These are phyloP conservation scores for Fusarium tupiense DNA, from an alignment of 2,329 filamentous ascomycete genomes.

Conservation along the genomic window DNA sequence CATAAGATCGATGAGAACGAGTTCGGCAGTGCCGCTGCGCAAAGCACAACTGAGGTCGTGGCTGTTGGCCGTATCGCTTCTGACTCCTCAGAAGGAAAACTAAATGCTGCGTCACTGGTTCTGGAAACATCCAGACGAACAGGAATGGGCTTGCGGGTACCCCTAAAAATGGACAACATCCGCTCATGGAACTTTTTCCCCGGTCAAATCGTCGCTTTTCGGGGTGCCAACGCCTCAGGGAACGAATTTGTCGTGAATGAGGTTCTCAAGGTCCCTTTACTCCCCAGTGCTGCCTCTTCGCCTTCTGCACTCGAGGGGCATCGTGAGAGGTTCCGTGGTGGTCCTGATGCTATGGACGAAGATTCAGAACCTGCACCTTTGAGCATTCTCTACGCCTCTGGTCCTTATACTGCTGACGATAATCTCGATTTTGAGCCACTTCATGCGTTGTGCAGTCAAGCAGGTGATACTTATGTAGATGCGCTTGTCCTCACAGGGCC, in stretches of 20 bases:
- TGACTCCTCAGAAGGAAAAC: conserved; percentile 84
- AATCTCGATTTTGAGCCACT: conserved; percentile 92
- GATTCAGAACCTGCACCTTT: conserved; percentile 68
- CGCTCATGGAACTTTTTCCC: conserved; percentile 86
- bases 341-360: conserved; percentile 69
- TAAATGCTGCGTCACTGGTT: conserved; percentile 86
- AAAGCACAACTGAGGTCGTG: conserved; percentile 86
- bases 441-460: conserved; percentile 80
- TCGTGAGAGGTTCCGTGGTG: conserved; percentile 73
- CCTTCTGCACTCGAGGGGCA: conserved; percentile 72
- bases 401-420: conserved; percentile 92
- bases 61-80: conserved; percentile 92
- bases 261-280: conserved; percentile 76
- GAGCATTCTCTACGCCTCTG: conserved; percentile 80
- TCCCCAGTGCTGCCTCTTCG: conserved; percentile 78
- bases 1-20: conserved; percentile 80
- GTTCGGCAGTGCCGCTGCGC: conserved; percentile 87
- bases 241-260: conserved; percentile 83
- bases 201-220: conserved; percentile 89
- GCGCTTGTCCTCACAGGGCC: conserved; percentile 83
- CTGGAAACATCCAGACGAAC: conserved; percentile 87
- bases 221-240: conserved; percentile 87
- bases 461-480: conserved; percentile 79
- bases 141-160: conserved; percentile 83
- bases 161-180: conserved; percentile 78